phyloP scores from a whole-genome alignment of 441 rosid species.

The Manihot esculenta region DNA sequence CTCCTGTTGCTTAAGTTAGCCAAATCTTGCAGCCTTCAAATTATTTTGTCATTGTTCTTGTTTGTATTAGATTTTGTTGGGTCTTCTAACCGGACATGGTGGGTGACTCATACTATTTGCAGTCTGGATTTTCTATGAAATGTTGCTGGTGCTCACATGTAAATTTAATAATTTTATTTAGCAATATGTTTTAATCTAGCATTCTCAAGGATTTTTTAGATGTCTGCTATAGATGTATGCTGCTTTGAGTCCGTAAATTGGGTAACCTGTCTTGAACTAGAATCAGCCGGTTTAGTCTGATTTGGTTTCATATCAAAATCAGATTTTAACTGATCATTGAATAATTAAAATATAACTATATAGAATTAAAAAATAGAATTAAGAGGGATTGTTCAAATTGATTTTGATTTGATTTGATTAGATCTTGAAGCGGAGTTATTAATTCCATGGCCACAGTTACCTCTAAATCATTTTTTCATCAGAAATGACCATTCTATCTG shows the following conservation, averaged over 20 bases:
- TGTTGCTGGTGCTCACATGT: conserved; percentile 36
- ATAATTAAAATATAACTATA: no score
- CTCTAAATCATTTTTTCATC: no score
- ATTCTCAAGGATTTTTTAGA: not conserved
- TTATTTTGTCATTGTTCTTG: conserved; percentile 32
- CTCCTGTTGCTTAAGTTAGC: conserved; percentile 84
- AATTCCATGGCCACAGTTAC: no score
- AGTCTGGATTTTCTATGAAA: conserved; percentile 23
- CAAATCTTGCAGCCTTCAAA: conserved; percentile 31
- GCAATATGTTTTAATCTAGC: not conserved
- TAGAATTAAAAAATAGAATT: no score
- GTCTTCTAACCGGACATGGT: conserved; percentile 44
- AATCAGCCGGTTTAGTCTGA: no score
- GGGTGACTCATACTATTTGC: conserved; percentile 30
- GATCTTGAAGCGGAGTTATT: no score
- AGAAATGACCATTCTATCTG: no score
- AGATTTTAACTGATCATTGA: no score
- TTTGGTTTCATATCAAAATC: no score
- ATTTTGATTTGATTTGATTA: no score
- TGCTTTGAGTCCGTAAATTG: not conserved
- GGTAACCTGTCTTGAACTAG: not conserved
- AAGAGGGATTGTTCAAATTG: no score
- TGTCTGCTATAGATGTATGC: not conserved
- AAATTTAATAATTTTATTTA: conserved; percentile 39
- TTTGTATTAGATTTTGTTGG: conserved; percentile 32